A percentile compares a stretch with the other conserved stretches of the same genome.
These are phyloP conservation scores for Rhodofomes roseus DNA, from an alignment of 1,284 basidiomycete genomes.

Conservation along the genomic window DNA sequence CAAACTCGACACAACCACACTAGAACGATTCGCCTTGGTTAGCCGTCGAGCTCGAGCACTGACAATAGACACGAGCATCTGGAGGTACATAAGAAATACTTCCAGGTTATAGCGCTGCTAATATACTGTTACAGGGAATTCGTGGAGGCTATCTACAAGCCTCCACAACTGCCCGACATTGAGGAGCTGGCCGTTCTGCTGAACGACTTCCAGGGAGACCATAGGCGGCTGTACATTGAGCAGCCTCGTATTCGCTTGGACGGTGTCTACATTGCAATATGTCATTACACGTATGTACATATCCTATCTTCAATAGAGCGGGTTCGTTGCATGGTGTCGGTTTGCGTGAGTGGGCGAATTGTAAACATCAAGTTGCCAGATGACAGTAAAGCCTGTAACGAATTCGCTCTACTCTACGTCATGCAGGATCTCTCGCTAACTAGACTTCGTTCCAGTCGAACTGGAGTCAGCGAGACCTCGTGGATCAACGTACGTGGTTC, in stretches of 20 bases:
- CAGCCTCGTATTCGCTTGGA: slow-evolving; percentile 82
- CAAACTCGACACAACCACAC: slow-evolving; percentile 55
- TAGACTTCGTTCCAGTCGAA: slow-evolving; percentile 46
- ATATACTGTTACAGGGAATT: slow-evolving; percentile 39
- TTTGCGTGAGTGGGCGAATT: not conserved
- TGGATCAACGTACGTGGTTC: slow-evolving; percentile 75
- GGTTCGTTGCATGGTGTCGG: slow-evolving; percentile 1
- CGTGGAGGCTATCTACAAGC: slow-evolving; percentile 58
- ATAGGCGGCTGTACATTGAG: slow-evolving; percentile 74
- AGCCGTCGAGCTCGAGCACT: slow-evolving; percentile 72
- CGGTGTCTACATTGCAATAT: slow-evolving; percentile 87
- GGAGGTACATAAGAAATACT: too few relatives aligned
- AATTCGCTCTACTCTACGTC: not conserved
- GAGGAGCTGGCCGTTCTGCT: slow-evolving; percentile 46
- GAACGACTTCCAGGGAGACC: slow-evolving; percentile 54
- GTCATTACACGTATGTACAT: slow-evolving; percentile 72
- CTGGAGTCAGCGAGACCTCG: slow-evolving; percentile 73
- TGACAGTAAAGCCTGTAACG: not conserved
- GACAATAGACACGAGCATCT: slow-evolving; percentile 63
- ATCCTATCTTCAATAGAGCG: slow-evolving; percentile 3
- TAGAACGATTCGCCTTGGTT: slow-evolving; percentile 75
- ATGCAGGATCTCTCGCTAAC: not conserved
- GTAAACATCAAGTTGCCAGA: not conserved
- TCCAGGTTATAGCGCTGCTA: too few relatives aligned
- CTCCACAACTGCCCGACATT: slow-evolving; percentile 62